Base-by-base conservation (phyloP, 495 filamentous ascomycete species). In the Penicillium nucicola region DNA sequence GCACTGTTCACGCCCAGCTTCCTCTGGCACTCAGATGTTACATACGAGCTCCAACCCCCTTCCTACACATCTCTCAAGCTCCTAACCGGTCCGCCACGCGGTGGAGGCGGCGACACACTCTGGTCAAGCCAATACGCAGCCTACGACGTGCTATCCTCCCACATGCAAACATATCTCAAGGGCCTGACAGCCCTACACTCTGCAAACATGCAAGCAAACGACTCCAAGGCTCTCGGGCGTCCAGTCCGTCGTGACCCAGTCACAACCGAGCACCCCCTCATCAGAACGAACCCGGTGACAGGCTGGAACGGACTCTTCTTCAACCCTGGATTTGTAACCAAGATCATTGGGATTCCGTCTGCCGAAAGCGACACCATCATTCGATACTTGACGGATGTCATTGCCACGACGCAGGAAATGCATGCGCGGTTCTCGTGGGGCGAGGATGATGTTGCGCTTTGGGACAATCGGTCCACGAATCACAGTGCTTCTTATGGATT, bases 31-130 rank as follows among this genome's bases (percentile, higher is more conserved):
- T 78, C 82, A 28, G 83, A 86, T 58, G 83, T 85, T 8, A 86
- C 86, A 0, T 89, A 88, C 45, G 88, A 92, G 62, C 66, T 84
- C 30, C 87, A 90, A 58, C 86, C 88, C n/a, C 87, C 86, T 2
- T 85, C 83, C 2, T 88, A 88, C 60, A 90, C 87, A 5, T 81
- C 83, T 5, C 71, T 90, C 30, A 87, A 86, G 40, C 64, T 90
- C 1, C 74, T 90, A 1, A 79, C 80, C 1, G 86, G 85, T 0
- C 87, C 87, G 6, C 77, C 84, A 2, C 68, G 71, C 4, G 84
- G 83, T 9, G 86, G 84, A 8, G 87, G 87, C 19, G 87, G 87
- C 34, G 88, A 90, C 52, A 91, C 87, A 0, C 79, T 82, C 9
- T 90, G 86, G 86, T 78, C 82, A 0, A 87, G 84, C 3, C 84